These are phyloP conservation scores for Pseudocercospora eumusae DNA, from an alignment of 2,329 filamentous ascomycete genomes.

Conservation along the genomic window DNA sequence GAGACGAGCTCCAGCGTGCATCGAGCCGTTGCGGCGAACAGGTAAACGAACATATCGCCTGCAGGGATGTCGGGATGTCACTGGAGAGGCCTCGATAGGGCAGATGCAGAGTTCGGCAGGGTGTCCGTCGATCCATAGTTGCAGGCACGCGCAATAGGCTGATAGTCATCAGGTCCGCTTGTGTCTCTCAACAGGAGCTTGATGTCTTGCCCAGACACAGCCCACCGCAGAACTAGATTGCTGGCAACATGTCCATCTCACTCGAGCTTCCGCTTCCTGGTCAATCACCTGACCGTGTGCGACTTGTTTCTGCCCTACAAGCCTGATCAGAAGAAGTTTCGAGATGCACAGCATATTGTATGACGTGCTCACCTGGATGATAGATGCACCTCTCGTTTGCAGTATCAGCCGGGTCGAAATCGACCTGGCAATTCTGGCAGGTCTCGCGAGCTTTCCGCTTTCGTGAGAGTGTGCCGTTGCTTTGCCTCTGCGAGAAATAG, in stretches of 20 bases:
- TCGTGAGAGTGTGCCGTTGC: not conserved
- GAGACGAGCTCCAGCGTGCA: not conserved
- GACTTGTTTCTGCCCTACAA: not conserved
- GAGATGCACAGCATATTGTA: not conserved
- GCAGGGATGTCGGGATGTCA: too few relatives aligned
- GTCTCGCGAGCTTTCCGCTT: conserved; percentile 17
- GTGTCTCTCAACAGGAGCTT: conserved; percentile 1
- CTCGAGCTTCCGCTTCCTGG: conserved; percentile 4
- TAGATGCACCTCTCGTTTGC: conserved; percentile 15
- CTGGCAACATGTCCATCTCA: conserved; percentile 19
- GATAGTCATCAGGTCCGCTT: not conserved
- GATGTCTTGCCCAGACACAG: conserved; percentile 18
- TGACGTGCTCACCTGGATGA: conserved; percentile 8
- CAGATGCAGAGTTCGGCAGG: not conserved
- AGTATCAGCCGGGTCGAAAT: conserved; percentile 15
- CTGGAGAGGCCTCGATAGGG: not conserved
- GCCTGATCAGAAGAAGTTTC: not conserved
- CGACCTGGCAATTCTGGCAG: conserved; percentile 15
- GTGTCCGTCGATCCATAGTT: not conserved
- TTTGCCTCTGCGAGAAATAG: conserved; percentile 4
- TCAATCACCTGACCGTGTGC: not conserved
- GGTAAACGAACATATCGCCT: not conserved
- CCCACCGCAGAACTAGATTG: conserved; percentile 10
- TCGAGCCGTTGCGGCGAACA: not conserved
- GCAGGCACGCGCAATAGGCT: not conserved